Evolutionary conservation across 2,329 filamentous ascomycete genomes (phyloP).

Genomic region (Plenodomus tracheiphilus): DNA sequence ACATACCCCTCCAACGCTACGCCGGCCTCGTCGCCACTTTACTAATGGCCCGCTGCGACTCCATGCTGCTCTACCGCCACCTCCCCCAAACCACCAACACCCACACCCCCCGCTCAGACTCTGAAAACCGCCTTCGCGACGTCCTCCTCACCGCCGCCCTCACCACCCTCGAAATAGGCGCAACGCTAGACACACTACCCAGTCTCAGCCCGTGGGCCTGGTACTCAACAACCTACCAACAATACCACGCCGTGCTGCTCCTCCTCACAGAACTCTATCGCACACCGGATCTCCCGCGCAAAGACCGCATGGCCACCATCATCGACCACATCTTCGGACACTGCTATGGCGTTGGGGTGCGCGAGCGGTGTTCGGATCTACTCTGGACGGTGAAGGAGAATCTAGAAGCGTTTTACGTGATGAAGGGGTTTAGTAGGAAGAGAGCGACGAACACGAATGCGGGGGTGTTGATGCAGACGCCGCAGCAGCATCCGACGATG

Average conservation of each 20-base stretch:
- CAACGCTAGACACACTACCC: conserved; percentile 44
- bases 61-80: conserved; percentile 45
- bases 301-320: conserved; percentile 44
- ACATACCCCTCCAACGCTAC: conserved; percentile 40
- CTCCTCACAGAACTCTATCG: conserved; percentile 45
- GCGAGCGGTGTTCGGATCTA: conserved; percentile 40
- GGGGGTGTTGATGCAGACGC: too few relatives aligned
- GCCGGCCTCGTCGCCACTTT: conserved; percentile 44
- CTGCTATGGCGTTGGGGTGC: conserved; percentile 42
- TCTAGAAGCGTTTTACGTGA: conserved; percentile 44
- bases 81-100: conserved; percentile 40
- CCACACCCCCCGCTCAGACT: conserved; percentile 38
- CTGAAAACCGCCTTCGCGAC: conserved; percentile 42
- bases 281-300: conserved; percentile 38
- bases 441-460: conserved; percentile 17
- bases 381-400: conserved; percentile 45
- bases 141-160: conserved; percentile 42
- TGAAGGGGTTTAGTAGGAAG: conserved; percentile 44
- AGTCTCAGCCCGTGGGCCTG: conserved; percentile 40
- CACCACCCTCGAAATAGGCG: conserved; percentile 44
- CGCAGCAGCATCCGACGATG: conserved; percentile 33
- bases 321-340: conserved; percentile 47
- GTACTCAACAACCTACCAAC: conserved; percentile 45
- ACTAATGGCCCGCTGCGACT: conserved; percentile 45
- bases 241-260: conserved; percentile 43